phyloP scores from a whole-genome alignment of 257 asterid genomes.

The Galeopsis tetrahit region DNA sequence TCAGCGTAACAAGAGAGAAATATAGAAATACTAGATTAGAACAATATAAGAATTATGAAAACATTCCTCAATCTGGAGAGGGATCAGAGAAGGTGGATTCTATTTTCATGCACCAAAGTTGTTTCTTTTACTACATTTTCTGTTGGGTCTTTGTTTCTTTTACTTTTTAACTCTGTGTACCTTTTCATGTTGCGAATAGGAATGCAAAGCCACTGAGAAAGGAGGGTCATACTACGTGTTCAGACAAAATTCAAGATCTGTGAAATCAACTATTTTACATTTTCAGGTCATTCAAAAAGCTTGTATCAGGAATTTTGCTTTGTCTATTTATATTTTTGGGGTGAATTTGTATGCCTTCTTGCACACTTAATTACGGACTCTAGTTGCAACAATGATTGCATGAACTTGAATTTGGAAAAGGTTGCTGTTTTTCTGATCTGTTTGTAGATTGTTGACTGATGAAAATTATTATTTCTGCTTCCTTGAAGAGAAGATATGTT shows the following conservation, averaged over 20 bases:
- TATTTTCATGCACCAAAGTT: constrained; percentile 9
- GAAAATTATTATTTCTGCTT: background rate
- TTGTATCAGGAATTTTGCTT: constrained; percentile 15
- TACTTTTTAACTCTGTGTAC: background rate
- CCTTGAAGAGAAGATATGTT: background rate
- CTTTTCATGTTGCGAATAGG: constrained; percentile 46
- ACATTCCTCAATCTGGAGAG: constrained; percentile 78
- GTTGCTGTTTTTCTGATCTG: constrained; percentile 4
- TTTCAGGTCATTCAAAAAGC: constrained; percentile 65
- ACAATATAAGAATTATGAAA: constrained; percentile 83
- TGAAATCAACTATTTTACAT: constrained; percentile 86
- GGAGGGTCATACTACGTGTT: constrained; percentile 63
- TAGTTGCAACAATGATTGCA: background rate
- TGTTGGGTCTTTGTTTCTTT: constrained; percentile 4
- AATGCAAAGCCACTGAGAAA: constrained; percentile 70
- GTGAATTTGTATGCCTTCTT: constrained; percentile 23
- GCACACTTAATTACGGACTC: background rate
- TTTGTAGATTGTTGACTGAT: background rate
- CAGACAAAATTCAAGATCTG: constrained; percentile 86
- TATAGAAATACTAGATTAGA: constrained; percentile 81
- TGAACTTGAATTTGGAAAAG: constrained; percentile 1
- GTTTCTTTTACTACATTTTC: constrained; percentile 5
- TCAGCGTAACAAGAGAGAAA: constrained; percentile 79
- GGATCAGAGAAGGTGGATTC: constrained; percentile 66
- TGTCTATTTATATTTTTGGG: constrained; percentile 17